These are phyloP conservation scores for Trichophyton simii DNA, from an alignment of 2,329 filamentous ascomycete genomes.

Conservation along the genomic window DNA sequence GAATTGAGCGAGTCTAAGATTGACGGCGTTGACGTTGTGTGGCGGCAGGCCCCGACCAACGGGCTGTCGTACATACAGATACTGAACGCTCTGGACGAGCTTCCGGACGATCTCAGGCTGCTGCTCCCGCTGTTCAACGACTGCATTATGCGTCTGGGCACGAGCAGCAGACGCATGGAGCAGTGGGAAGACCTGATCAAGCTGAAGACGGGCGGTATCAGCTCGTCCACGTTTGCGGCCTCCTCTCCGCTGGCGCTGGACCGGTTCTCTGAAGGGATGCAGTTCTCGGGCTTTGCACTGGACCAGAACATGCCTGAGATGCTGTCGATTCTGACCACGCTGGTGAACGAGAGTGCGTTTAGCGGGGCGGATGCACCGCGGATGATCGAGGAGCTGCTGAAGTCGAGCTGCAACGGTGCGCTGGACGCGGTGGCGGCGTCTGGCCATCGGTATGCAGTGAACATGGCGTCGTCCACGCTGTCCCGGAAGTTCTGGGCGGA, in stretches of 20 bases:
- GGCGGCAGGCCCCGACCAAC: slow-evolving; percentile 87
- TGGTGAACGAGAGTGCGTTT: slow-evolving; percentile 83
- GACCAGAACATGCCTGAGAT: slow-evolving; percentile 84
- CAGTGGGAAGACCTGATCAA: slow-evolving; percentile 93
- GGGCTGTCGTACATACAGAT: slow-evolving; percentile 92
- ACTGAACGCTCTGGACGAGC: slow-evolving; percentile 62
- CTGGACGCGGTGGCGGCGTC: slow-evolving; percentile 85
- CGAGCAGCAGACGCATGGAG: slow-evolving; percentile 77
- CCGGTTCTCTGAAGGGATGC: slow-evolving; percentile 64
- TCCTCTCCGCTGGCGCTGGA: slow-evolving; percentile 62
- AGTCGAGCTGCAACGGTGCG: slow-evolving; percentile 75
- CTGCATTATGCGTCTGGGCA: slow-evolving; percentile 84
- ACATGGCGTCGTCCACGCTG: slow-evolving; percentile 68
- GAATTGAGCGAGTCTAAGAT: slow-evolving; percentile 47
- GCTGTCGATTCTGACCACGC: slow-evolving; percentile 68
- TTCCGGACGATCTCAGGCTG: slow-evolving; percentile 73
- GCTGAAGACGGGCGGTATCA: slow-evolving; percentile 84
- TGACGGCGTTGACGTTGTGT: slow-evolving; percentile 60
- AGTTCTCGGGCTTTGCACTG: slow-evolving; percentile 73
- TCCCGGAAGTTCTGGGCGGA: slow-evolving; percentile 57
- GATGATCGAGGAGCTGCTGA: slow-evolving; percentile 74
- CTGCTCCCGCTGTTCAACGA: slow-evolving; percentile 85
- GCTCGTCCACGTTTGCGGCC: slow-evolving; percentile 70
- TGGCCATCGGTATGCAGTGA: slow-evolving; percentile 75
- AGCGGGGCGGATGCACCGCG: slow-evolving; percentile 66